phyloP scores from a whole-genome alignment of 331 rosid species.

The Malus hybrid region DNA sequence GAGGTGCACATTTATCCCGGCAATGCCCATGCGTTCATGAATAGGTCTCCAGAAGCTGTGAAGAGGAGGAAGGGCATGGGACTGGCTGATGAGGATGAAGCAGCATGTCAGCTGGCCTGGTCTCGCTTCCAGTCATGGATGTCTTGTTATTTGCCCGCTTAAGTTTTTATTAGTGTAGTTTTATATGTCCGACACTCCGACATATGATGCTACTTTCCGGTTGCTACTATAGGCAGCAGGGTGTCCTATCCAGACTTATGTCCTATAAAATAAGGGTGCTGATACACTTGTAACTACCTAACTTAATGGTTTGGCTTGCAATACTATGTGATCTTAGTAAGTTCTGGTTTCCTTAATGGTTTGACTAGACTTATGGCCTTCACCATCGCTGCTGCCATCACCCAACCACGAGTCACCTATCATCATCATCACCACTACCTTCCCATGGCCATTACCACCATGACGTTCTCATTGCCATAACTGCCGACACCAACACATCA shows the following conservation, averaged over 20 bases:
- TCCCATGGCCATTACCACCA: too few species aligned
- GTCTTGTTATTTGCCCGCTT: constrained; percentile 44
- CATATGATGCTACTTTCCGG: background rate
- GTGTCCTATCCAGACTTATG: background rate
- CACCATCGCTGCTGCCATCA: background rate
- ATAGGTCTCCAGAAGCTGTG: constrained; percentile 76
- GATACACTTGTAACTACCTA: background rate
- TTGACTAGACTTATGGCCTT: background rate
- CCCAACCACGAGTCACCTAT: too few species aligned
- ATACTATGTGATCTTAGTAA: background rate
- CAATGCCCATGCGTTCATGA: constrained; percentile 84
- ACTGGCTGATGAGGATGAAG: constrained; percentile 65
- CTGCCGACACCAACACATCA: too few species aligned
- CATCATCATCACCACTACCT: too few species aligned
- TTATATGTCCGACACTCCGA: background rate
- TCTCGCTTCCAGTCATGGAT: constrained; percentile 90
- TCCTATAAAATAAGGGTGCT: background rate
- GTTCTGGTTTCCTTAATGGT: background rate
- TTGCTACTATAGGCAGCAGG: background rate
- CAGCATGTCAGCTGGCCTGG: constrained; percentile 80
- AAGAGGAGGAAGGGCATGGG: constrained; percentile 86
- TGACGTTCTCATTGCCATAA: too few species aligned
- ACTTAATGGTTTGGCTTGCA: background rate
- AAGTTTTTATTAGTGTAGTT: constrained; percentile 6
- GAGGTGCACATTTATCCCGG: constrained; percentile 59